These are phyloP conservation scores for Elsinoe ampelina DNA, from an alignment of 2,329 filamentous ascomycete genomes.

Conservation along the genomic window DNA sequence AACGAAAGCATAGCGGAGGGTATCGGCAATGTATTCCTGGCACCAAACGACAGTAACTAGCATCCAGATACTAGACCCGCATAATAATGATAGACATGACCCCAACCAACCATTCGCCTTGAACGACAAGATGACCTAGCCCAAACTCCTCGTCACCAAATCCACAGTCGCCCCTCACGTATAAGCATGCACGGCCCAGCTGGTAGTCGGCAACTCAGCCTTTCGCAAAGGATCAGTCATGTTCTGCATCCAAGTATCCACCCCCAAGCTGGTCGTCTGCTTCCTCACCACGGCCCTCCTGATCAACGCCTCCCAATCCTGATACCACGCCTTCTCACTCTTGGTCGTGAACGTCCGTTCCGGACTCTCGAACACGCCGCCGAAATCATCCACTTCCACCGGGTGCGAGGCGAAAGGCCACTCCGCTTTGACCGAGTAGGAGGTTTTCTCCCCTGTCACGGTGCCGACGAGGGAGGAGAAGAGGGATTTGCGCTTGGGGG, in stretches of 20 bases:
- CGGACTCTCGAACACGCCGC: background rate
- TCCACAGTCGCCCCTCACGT: background rate
- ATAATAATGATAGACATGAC: no score
- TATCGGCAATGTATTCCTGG: background rate
- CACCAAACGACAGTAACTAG: no score
- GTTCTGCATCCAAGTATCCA: constrained; percentile 8
- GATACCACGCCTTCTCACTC: background rate
- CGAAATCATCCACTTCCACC: background rate
- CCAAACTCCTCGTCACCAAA: background rate
- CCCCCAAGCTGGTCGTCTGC: background rate
- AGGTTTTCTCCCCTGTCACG: background rate
- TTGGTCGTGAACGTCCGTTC: background rate
- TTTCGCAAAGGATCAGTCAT: constrained; percentile 5
- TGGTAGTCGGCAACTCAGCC: background rate
- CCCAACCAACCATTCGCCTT: no score
- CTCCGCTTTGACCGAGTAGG: constrained; percentile 1
- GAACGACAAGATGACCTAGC: no score
- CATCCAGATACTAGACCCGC: no score
- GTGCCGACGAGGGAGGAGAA: background rate
- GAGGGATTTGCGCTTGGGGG: background rate
- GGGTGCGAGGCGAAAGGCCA: constrained; percentile 2
- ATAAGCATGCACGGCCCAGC: background rate
- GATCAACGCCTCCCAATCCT: constrained; percentile 3
- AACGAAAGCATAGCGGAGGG: background rate
- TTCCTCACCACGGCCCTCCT: constrained; percentile 1